A percentile compares a stretch with the other conserved stretches of the same genome.
Conservation (phyloP, 495 filamentous ascomycete genomes). For the Lasiosphaeris hirsuta region DNA sequence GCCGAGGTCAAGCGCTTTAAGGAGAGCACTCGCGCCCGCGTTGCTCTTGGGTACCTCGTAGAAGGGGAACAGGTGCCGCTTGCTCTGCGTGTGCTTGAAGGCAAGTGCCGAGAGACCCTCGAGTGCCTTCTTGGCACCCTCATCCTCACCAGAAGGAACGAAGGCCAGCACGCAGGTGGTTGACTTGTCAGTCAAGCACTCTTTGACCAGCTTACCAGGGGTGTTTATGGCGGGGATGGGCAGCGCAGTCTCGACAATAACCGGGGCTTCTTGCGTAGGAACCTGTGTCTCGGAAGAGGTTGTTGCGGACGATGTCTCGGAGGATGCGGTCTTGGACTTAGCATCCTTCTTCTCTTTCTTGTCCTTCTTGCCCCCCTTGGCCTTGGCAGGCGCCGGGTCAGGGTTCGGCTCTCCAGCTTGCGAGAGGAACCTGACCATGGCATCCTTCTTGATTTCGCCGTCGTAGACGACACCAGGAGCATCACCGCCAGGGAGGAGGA, state of each 20-base stretch:
- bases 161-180: conserved; percentile 84
- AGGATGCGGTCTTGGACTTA: conserved; percentile 40
- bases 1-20: conserved; percentile 58
- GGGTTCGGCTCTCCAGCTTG: conserved; percentile 75
- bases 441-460: conserved; percentile 82
- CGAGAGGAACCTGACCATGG: conserved; percentile 78
- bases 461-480: conserved; percentile 70
- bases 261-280: conserved; percentile 38
- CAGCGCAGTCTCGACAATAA: conserved; percentile 51
- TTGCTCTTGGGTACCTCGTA: conserved; percentile 69
- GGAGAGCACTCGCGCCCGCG: conserved; percentile 51
- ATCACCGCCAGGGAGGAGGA: conserved; percentile 73
- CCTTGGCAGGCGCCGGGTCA: conserved; percentile 52
- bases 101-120: conserved; percentile 67
- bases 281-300: conserved; percentile 35
- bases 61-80: conserved; percentile 75
- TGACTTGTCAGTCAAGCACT: conserved; percentile 73
- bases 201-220: conserved; percentile 56
- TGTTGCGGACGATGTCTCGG: conserved; percentile 33
- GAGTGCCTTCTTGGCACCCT: conserved; percentile 56
- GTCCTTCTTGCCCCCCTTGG: conserved; percentile 51
- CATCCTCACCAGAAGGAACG: conserved; percentile 54
- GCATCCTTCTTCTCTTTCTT: conserved; percentile 39
- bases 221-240: conserved; percentile 49
- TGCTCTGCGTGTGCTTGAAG: conserved; percentile 63